A percentile compares a stretch with the other conserved stretches of the same genome.
These are phyloP conservation scores for Hymenoscyphus scutula DNA, from an alignment of 2,329 filamentous ascomycete species.

Conservation along the genomic window DNA sequence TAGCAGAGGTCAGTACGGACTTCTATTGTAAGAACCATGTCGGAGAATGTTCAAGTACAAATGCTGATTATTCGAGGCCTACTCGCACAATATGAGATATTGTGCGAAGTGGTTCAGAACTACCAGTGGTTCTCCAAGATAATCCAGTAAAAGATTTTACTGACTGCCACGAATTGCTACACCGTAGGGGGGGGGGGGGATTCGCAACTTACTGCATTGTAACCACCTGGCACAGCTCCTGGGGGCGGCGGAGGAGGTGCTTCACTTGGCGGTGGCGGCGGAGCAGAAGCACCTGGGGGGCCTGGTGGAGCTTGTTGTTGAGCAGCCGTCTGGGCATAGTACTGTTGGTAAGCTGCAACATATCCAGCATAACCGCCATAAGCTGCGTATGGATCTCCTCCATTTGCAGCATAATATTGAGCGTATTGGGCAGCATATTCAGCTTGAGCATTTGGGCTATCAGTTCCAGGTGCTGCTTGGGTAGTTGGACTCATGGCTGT, in stretches of 20 bases:
- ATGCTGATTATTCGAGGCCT: too few species aligned
- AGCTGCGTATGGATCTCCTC: slow-evolving; percentile 78
- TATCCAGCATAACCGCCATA: slow-evolving; percentile 86
- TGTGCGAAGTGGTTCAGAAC: too few species aligned
- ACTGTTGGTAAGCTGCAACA: slow-evolving; percentile 72
- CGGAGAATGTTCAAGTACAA: too few species aligned
- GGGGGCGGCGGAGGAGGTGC: slow-evolving; percentile 46
- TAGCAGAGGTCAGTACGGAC: too few species aligned
- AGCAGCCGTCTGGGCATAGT: slow-evolving; percentile 55
- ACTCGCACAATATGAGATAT: too few species aligned
- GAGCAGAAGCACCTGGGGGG: slow-evolving; percentile 51
- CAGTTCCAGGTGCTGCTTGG: slow-evolving; percentile 43
- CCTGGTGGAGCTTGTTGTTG: slow-evolving; percentile 46
- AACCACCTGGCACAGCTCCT: slow-evolving; percentile 55
- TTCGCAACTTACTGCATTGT: slow-evolving; percentile 51
- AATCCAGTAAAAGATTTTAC: too few species aligned
- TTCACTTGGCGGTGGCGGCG: slow-evolving; percentile 59
- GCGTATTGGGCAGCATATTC: slow-evolving; percentile 83
- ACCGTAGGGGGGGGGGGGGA: too few species aligned
- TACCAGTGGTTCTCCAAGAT: too few species aligned
- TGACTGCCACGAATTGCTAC: too few species aligned
- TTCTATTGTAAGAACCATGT: too few species aligned
- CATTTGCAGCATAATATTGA: slow-evolving; percentile 66
- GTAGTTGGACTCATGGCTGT: slow-evolving; percentile 41
- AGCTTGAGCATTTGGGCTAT: slow-evolving; percentile 44